Evolutionary conservation across 1,284 basidiomycete genomes (phyloP).

Genomic region (Singerocomus inundabilis): DNA sequence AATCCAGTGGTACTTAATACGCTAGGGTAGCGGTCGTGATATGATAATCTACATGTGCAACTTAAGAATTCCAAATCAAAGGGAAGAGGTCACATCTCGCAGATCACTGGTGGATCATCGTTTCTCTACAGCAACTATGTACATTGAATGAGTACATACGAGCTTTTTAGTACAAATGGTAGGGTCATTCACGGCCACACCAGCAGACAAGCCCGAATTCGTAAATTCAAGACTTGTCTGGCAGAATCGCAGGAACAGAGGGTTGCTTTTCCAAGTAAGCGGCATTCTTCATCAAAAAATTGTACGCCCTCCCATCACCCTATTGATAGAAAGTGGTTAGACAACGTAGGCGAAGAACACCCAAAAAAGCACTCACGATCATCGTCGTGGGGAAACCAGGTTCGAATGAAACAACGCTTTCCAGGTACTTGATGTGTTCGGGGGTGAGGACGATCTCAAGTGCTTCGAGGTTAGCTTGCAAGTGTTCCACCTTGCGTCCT

Average conservation of each 20-base stretch:
- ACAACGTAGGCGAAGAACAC: slow-evolving; percentile 25
- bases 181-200: too few species aligned
- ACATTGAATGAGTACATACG: too few species aligned
- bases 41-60: too few species aligned
- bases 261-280: slow-evolving; percentile 28
- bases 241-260: slow-evolving; percentile 11
- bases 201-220: too few species aligned
- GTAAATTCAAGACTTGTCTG: slow-evolving; percentile 1
- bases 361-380: slow-evolving; percentile 34
- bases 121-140: too few species aligned
- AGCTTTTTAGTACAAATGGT: too few species aligned
- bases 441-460: not conserved
- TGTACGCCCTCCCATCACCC: slow-evolving; percentile 25
- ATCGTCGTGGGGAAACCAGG: slow-evolving; percentile 41
- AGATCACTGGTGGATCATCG: too few species aligned
- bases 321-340: slow-evolving; percentile 1
- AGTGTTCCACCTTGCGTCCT: not conserved
- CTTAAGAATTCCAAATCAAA: too few species aligned
- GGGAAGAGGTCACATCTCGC: too few species aligned
- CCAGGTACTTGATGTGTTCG: not conserved
- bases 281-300: slow-evolving; percentile 8
- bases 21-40: too few species aligned
- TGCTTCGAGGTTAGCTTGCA: not conserved
- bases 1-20: too few species aligned
- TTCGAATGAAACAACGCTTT: slow-evolving; percentile 37